phyloP scores from a whole-genome alignment of 768 basidiomycete species.

The Pleurotus djamor region DNA sequence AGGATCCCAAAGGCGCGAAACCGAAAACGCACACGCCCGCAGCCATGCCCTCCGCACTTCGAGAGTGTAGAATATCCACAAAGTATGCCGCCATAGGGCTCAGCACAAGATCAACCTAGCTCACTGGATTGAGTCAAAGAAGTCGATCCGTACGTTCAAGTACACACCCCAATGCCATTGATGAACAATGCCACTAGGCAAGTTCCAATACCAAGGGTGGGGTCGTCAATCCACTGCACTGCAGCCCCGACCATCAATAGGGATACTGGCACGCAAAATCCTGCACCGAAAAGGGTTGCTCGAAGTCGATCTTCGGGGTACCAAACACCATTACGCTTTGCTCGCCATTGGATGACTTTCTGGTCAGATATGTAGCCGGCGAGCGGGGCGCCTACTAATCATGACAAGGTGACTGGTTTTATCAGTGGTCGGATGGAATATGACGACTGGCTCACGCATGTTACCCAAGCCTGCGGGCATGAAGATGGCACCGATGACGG shows the following conservation, averaged over 20 bases:
- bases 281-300: constrained; percentile 32
- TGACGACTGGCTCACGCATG: constrained; percentile 24
- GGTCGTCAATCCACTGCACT: constrained; percentile 33
- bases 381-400: constrained; percentile 43
- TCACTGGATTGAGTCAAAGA: background rate
- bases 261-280: constrained; percentile 41
- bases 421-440: background rate
- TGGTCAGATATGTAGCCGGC: constrained; percentile 44
- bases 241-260: constrained; percentile 35
- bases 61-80: constrained; percentile 45
- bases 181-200: constrained; percentile 57
- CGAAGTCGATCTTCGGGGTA: constrained; percentile 52
- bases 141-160: background rate
- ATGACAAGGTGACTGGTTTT: background rate
- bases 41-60: constrained; percentile 49
- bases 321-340: constrained; percentile 39
- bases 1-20: background rate
- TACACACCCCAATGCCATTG: constrained; percentile 49
- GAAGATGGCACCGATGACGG: constrained; percentile 38
- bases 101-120: constrained; percentile 44
- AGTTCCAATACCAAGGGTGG: constrained; percentile 40
- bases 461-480: constrained; percentile 39
- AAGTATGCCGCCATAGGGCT: constrained; percentile 43
- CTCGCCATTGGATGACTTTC: constrained; percentile 33
- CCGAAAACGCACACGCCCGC: constrained; percentile 29